Base-by-base conservation (phyloP, 139 green algal species). In the Penium margaritaceum region DNA sequence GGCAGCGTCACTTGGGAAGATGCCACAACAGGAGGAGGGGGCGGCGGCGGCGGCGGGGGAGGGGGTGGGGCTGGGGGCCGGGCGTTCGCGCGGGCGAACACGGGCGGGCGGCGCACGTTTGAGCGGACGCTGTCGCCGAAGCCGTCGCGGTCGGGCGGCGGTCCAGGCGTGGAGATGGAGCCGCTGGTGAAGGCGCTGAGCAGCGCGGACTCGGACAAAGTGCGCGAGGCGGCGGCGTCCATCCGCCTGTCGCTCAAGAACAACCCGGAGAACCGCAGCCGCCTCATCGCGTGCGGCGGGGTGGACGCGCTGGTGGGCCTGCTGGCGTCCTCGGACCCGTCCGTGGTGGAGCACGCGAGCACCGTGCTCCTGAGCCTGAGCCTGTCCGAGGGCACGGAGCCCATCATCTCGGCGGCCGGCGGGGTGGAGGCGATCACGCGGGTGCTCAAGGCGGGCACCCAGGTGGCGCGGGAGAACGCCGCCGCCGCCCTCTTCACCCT, bases 341-440 rank as follows among this genome's bases (percentile, higher is more conserved):
- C 43, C 43, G 17, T 54, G 43, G 15, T 17, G 17, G 14, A 24
- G 43, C 43, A 54, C 15, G 15, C 14, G 43, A 24, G 17, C 15
- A 14, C 43, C 43, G 14, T 54, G 43, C 14, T 14, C 43, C 14
- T 14, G 43, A 17, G 15, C 15, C 43, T 14, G 43, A 54, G 43
- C 43, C 17, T 54, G 14, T 14, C 43, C 17, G 15, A 54, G 15
- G 17, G 43, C 17, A 54, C 15, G 17, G 14, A 17, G 43, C 43
- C 17, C 43, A 14, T 54, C 17, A 14, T 54, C 15, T 24, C 43
- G 17, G 43, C 43, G 15, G 43, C 43, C 17, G 15, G 14, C 15
- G 15, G 17, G 17, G 15, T 54, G 43, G 14, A 54, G 14, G 43
- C 17, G 43, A 24, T 54, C 43, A 85, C 92, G 85, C 61, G 79